These are phyloP conservation scores for Leccinum rimulosum DNA, from an alignment of 768 basidiomycete species.

Conservation along the genomic window DNA sequence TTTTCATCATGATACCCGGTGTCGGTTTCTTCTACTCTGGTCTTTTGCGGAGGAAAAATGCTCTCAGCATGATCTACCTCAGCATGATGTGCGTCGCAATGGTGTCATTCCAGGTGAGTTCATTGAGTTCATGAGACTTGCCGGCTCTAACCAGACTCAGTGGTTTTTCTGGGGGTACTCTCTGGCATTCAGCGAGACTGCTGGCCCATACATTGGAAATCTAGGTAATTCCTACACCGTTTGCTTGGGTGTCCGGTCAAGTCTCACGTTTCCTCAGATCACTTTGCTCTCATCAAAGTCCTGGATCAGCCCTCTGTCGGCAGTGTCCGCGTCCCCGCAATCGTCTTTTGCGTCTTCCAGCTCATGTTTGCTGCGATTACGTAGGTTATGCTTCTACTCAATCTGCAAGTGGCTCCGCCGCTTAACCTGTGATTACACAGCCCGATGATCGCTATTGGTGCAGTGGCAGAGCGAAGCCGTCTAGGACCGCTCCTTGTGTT, in stretches of 20 bases:
- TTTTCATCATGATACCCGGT: constrained; percentile 83
- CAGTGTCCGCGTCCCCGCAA: constrained; percentile 62
- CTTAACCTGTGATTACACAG: constrained; percentile 35
- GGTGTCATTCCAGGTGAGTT: constrained; percentile 79
- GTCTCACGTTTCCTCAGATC: constrained; percentile 42
- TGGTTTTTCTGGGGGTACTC: constrained; percentile 99
- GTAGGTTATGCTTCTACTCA: constrained; percentile 38
- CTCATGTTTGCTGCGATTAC: constrained; percentile 90
- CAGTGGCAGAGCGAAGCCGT: constrained; percentile 85
- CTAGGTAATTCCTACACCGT: constrained; percentile 51
- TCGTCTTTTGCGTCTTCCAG: constrained; percentile 84
- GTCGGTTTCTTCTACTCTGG: constrained; percentile 91
- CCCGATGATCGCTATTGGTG: constrained; percentile 87
- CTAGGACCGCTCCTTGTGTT: constrained; percentile 87
- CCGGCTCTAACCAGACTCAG: constrained; percentile 35
- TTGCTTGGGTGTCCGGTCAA: background rate
- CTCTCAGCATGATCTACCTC: constrained; percentile 84
- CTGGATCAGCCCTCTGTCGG: constrained; percentile 74
- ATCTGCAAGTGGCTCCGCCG: background rate
- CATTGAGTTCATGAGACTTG: constrained; percentile 37
- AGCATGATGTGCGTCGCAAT: constrained; percentile 74
- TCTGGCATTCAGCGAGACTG: constrained; percentile 82
- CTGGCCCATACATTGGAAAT: constrained; percentile 76
- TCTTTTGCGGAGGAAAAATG: constrained; percentile 89
- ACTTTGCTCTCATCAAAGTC: constrained; percentile 83